phyloP scores from a whole-genome alignment of 2,329 filamentous ascomycete species.

The Xylariaceae sp. region DNA sequence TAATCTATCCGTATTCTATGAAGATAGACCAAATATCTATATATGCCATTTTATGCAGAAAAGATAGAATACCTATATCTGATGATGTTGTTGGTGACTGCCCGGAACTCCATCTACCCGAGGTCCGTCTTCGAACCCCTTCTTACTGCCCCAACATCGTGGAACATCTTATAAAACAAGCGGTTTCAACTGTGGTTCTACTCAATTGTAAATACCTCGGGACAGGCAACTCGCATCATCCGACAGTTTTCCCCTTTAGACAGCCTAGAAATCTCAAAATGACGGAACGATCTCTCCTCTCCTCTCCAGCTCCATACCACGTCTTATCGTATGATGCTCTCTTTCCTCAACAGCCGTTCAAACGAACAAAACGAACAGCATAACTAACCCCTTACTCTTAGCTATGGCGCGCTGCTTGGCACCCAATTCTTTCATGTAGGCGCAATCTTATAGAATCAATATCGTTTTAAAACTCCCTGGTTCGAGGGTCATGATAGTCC shows the following conservation, averaged over 20 bases:
- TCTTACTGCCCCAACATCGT: too few species aligned
- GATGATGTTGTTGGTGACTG: too few species aligned
- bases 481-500: not conserved
- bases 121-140: too few species aligned
- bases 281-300: slow-evolving; percentile 46
- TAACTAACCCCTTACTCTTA: slow-evolving; percentile 32
- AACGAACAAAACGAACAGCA: not conserved
- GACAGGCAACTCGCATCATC: not conserved
- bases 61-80: too few species aligned
- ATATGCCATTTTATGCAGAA: not conserved
- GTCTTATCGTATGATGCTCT: slow-evolving; percentile 57
- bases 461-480: not conserved
- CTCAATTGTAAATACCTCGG: too few species aligned
- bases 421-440: slow-evolving; percentile 77
- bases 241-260: not conserved
- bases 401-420: slow-evolving; percentile 84
- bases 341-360: slow-evolving; percentile 2
- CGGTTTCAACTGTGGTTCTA: too few species aligned
- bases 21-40: not conserved
- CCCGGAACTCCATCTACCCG: too few species aligned
- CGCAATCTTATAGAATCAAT: not conserved
- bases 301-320: slow-evolving; percentile 67
- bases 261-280: slow-evolving; percentile 33
- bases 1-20: not conserved
- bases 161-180: too few species aligned